phyloP scores from a whole-genome alignment of 768 basidiomycete genomes.

The Pleurotus sapidus region DNA sequence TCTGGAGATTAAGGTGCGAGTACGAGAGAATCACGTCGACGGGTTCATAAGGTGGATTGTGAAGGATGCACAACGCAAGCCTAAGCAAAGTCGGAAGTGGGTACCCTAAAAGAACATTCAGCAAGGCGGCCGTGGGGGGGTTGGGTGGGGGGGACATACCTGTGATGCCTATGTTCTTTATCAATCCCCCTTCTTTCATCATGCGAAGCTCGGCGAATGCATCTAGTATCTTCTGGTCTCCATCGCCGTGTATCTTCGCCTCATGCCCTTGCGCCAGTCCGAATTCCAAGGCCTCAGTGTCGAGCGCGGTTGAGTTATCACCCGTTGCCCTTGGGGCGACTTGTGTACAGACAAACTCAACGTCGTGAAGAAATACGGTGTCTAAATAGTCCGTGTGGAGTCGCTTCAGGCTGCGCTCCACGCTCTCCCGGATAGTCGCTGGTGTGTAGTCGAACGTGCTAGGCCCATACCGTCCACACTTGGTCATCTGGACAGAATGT shows the following conservation, averaged over 20 bases:
- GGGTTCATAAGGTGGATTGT: conserved; percentile 64
- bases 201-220: conserved; percentile 65
- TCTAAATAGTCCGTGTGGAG: conserved; percentile 79
- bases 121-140: not conserved
- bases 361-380: conserved; percentile 79
- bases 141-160: conserved; percentile 37
- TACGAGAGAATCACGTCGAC: conserved; percentile 81
- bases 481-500: conserved; percentile 60
- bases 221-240: conserved; percentile 69
- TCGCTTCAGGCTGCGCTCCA: conserved; percentile 63
- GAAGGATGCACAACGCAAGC: conserved; percentile 69
- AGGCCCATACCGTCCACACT: conserved; percentile 75
- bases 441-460: conserved; percentile 74
- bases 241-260: conserved; percentile 55
- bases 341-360: conserved; percentile 68
- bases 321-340: conserved; percentile 50
- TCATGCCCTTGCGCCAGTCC: conserved; percentile 62
- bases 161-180: conserved; percentile 76
- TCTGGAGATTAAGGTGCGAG: conserved; percentile 78
- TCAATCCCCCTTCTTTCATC: conserved; percentile 68
- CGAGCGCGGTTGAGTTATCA: conserved; percentile 53
- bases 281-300: conserved; percentile 52
- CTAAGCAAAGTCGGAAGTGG: conserved; percentile 83
- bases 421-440: conserved; percentile 57
- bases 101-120: conserved; percentile 48